Percentiles rank a stretch among this genome's conserved stretches.
phyloP scores from a whole-genome alignment of 345 rosid species.

The Corchorus capsularis region DNA sequence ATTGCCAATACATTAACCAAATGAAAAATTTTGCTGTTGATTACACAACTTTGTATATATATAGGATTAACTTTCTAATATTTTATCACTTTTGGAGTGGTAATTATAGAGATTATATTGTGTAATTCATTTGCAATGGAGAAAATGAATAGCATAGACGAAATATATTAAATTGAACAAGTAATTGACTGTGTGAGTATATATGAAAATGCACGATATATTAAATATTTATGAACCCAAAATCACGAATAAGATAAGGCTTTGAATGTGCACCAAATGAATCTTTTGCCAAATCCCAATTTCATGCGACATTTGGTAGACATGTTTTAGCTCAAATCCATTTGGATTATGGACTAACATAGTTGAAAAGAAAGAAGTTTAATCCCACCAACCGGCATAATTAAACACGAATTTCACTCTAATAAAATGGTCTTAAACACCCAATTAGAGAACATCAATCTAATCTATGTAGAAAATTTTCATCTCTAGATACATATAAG shows the following conservation, averaged over 20 bases:
- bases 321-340: constrained; percentile 11
- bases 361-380: constrained; percentile 27
- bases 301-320: background rate
- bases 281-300: background rate
- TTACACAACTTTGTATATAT: too few relatives aligned
- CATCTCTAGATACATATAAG: background rate
- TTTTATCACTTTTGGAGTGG: too few relatives aligned
- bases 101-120: too few relatives aligned
- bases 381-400: constrained; percentile 38
- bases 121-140: too few relatives aligned
- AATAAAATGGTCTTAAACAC: constrained; percentile 7
- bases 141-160: too few relatives aligned
- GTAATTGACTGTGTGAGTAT: too few relatives aligned
- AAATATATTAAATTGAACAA: too few relatives aligned
- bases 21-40: too few relatives aligned
- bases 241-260: too few relatives aligned
- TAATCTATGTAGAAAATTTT: constrained; percentile 2
- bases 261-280: background rate
- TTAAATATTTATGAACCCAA: too few relatives aligned
- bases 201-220: too few relatives aligned
- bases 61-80: too few relatives aligned
- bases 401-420: background rate
- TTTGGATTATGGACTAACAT: constrained; percentile 10
- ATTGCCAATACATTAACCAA: background rate
- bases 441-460: background rate